Percentiles rank a stretch among this genome's conserved stretches.
These are phyloP conservation scores for Ophiorrhiza pumila DNA, from an alignment of 257 asterid genomes.

Conservation along the genomic window DNA sequence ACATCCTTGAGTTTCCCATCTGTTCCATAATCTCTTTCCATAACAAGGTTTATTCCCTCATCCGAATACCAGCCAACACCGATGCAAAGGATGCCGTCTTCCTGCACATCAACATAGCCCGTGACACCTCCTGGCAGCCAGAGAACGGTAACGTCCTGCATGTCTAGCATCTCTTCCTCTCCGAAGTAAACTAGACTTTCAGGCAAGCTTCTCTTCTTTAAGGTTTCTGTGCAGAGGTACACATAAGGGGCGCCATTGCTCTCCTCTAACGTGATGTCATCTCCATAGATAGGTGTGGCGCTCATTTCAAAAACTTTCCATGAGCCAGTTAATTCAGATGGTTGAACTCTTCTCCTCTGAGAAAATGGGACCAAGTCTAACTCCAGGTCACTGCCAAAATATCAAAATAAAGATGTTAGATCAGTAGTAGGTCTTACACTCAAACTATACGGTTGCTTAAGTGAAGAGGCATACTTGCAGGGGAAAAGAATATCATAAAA, in stretches of 20 bases:
- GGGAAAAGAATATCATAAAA: background rate
- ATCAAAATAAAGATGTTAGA: background rate
- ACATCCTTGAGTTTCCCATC: slow-evolving; percentile 96
- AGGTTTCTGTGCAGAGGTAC: slow-evolving; percentile 78
- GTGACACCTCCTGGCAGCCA: slow-evolving; percentile 99
- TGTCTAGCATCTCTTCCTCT: slow-evolving; percentile 84
- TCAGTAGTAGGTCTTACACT: background rate
- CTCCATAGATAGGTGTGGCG: slow-evolving; percentile 76
- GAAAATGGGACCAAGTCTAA: slow-evolving; percentile 79
- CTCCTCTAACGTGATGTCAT: slow-evolving; percentile 44
- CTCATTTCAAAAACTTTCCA: slow-evolving; percentile 98
- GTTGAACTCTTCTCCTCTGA: slow-evolving; percentile 87
- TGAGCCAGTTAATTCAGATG: slow-evolving; percentile 78
- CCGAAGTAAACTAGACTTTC: slow-evolving; percentile 62
- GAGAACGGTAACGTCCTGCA: slow-evolving; percentile 78
- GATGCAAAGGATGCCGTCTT: slow-evolving; percentile 79
- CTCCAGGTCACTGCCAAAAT: slow-evolving; percentile 56
- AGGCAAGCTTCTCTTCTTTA: slow-evolving; percentile 80
- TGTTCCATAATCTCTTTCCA: slow-evolving; percentile 93
- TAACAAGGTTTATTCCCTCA: slow-evolving; percentile 88
- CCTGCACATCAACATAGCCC: slow-evolving; percentile 80
- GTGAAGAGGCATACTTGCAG: background rate
- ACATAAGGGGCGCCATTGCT: slow-evolving; percentile 43
- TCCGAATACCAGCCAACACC: slow-evolving; percentile 99
- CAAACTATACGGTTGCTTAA: background rate